These are phyloP conservation scores for Pterothamnion heteromorphum DNA, from an alignment of 31 red algal species.

Conservation along the genomic window DNA sequence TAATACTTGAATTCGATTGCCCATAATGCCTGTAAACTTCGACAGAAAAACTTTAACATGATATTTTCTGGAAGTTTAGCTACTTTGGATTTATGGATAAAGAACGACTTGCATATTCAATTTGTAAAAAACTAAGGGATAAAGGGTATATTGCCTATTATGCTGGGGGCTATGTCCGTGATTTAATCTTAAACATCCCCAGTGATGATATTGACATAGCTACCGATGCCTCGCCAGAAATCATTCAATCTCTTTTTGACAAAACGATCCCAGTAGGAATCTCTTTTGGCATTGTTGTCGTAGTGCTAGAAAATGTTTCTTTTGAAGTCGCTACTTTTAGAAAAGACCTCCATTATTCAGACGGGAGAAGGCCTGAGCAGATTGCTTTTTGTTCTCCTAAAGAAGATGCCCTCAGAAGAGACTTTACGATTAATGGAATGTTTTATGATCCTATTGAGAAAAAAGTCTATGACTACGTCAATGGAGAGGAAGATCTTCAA, in stretches of 20 bases:
- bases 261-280: not conserved
- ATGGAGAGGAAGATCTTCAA: slow-evolving; percentile 12
- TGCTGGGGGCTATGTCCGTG: slow-evolving; percentile 23
- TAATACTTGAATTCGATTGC: not conserved
- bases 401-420: slow-evolving; percentile 12
- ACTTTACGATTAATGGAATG: slow-evolving; percentile 33
- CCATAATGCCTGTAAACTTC: too few relatives aligned
- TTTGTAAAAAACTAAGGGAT: not conserved
- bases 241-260: not conserved
- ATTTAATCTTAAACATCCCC: not conserved
- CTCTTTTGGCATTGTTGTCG: not conserved
- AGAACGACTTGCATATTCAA: not conserved
- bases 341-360: not conserved
- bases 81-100: not conserved
- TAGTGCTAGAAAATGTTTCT: not conserved
- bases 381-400: not conserved
- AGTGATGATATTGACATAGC: slow-evolving; percentile 12
- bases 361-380: not conserved
- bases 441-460: not conserved
- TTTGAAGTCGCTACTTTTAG: slow-evolving; percentile 30
- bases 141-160: not conserved
- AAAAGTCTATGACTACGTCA: slow-evolving; percentile 24
- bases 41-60: too few relatives aligned
- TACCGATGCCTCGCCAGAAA: not conserved
- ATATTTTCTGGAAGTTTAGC: too few relatives aligned